These are phyloP conservation scores for Lyophyllum shimeji DNA, from an alignment of 768 basidiomycete genomes.

Conservation along the genomic window DNA sequence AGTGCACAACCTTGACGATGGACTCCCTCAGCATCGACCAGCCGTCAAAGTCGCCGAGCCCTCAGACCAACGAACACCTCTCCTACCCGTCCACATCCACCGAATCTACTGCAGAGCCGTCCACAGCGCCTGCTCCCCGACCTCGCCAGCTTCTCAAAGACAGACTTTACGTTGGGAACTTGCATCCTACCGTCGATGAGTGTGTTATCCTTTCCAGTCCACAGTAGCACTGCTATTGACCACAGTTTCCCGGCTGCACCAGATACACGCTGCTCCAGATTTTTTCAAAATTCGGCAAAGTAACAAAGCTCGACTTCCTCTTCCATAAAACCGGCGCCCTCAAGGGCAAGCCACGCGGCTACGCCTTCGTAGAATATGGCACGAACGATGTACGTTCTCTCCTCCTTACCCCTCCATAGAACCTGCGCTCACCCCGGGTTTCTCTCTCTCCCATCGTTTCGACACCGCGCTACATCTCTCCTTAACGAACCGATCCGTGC, in stretches of 20 bases:
- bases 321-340: slow-evolving; percentile 90
- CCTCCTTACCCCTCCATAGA: slow-evolving; percentile 10
- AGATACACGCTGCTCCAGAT: slow-evolving; percentile 89
- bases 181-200: slow-evolving; percentile 88
- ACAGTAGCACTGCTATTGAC: neutral
- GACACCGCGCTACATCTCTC: slow-evolving; percentile 1
- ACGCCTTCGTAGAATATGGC: slow-evolving; percentile 89
- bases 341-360: slow-evolving; percentile 93
- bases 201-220: slow-evolving; percentile 26
- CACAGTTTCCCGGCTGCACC: neutral
- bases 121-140: slow-evolving; percentile 13
- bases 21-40: neutral
- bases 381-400: slow-evolving; percentile 71
- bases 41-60: neutral
- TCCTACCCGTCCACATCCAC: slow-evolving; percentile 20
- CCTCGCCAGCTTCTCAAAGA: slow-evolving; percentile 54
- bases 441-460: slow-evolving; percentile 22
- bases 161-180: slow-evolving; percentile 87
- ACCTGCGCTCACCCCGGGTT: slow-evolving; percentile 50
- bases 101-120: slow-evolving; percentile 18
- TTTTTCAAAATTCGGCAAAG: slow-evolving; percentile 90
- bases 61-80: slow-evolving; percentile 15
- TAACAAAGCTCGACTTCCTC: slow-evolving; percentile 90
- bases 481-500: slow-evolving; percentile 3
- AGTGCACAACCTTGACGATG: neutral